Evolutionary conservation across 106 monocot genomes (phyloP).

Genomic region (Dioscorea zingiberensis): DNA sequence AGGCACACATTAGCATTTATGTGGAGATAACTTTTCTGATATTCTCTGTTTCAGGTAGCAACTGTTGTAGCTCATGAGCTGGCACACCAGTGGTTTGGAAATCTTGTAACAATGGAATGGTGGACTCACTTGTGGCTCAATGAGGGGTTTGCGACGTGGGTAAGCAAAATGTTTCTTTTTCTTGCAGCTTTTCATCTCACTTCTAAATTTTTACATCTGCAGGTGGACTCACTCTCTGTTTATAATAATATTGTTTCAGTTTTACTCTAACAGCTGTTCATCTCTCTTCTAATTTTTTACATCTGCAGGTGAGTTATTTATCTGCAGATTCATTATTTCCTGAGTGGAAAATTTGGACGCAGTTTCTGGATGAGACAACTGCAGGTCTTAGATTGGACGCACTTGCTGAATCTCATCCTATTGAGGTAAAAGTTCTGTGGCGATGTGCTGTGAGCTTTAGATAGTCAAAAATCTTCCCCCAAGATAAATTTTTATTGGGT

Average conservation of each 20-base stretch:
- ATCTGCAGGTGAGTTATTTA: conserved; percentile 79
- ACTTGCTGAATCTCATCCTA: conserved; percentile 92
- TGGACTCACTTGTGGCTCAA: conserved; percentile 99
- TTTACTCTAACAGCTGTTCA: neutral
- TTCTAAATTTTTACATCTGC: too few relatives aligned
- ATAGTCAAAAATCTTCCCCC: neutral
- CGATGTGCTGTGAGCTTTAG: neutral
- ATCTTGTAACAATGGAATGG: conserved; percentile 99
- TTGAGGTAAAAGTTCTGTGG: conserved; percentile 55
- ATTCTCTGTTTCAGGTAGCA: conserved; percentile 58
- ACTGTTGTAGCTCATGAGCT: conserved; percentile 91
- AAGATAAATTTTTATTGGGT: too few relatives aligned
- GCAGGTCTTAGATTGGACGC: conserved; percentile 76
- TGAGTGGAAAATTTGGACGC: conserved; percentile 95
- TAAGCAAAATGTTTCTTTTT: conserved; percentile 16
- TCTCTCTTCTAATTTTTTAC: neutral
- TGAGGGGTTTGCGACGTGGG: conserved; percentile 99
- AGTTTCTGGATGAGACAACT: conserved; percentile 79
- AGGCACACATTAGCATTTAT: too few relatives aligned
- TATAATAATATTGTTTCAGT: too few relatives aligned
- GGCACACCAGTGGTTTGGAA: conserved; percentile 99
- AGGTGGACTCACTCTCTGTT: too few relatives aligned
- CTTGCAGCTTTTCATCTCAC: too few relatives aligned
- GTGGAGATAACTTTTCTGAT: neutral
- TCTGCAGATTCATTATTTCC: conserved; percentile 82